Evolutionary conservation across 805 yeast species (phyloP), one percentile per base, ranked within the genome.

Genomic region (Candida suzukii): DNA sequence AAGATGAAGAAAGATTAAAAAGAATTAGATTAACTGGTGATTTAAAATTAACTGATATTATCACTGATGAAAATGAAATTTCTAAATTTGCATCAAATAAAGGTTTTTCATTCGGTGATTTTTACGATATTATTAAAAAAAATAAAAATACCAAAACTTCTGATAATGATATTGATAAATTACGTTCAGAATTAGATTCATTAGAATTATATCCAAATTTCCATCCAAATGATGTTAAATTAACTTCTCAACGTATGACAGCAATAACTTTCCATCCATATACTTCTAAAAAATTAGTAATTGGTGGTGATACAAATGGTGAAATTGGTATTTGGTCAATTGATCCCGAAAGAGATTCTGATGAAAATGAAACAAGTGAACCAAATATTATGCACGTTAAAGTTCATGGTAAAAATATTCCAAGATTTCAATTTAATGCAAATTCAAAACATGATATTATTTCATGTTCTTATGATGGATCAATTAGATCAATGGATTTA

Each of bases 271-370:
- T 87, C 57, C 98, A 91, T 60, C 96, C 97, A 0, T 62, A 84
- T 0, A 57, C 56, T 0, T 72, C 70, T 1, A 78, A 78, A 45
- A 71, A 83, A 47, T 53, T 91, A 4, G 69, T 88, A 2, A 57
- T 86, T 26, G 96, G 88, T 1, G 98, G 97, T 36, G 99, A 93
- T 61, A 86, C 87, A 12, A 63, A 66, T n/a, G 99, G 99, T 6
- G 74, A 78, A 46, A 62, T 88, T 34, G 97, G 97, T 0, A 70
- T 93, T 14, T 91, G 97, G 97, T 80, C 90, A 35, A 82, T 85
- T 8, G 51, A 57, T 41, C 57, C 54, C 28, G 48, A 52, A 20
- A 47, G 52, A n/a, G 47, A 53, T 16, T 48, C 45, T 6, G 64
- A 60, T 21, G 54, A 58, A 3, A 78, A 73, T 46, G 38, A 35